Conservation (phyloP, 345 rosid genomes). For the Pseudoturritis turrita region DNA sequence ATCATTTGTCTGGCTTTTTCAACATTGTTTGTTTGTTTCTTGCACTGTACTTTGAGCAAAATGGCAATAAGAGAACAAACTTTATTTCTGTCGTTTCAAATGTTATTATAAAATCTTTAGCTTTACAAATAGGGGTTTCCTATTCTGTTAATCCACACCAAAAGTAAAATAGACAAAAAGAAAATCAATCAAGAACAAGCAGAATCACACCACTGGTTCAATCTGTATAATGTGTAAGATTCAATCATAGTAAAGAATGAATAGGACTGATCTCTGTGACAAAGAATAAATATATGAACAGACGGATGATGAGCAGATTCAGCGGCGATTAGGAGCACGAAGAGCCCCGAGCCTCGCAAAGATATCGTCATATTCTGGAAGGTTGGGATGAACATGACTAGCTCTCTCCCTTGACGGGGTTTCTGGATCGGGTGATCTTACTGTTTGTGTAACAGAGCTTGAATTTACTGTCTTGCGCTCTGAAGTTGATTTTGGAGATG, state of each 20-base stretch:
- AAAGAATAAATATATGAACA: slow-evolving; percentile 19
- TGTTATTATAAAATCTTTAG: not conserved
- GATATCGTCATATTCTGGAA: slow-evolving; percentile 69
- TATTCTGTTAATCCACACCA: not conserved
- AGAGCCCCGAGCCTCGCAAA: slow-evolving; percentile 54
- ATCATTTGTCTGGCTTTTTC: slow-evolving; percentile 1
- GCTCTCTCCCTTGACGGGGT: slow-evolving; percentile 39
- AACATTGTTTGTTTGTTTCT: slow-evolving; percentile 14
- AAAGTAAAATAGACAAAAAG: not conserved
- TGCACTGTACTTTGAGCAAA: not conserved
- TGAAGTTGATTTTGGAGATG: slow-evolving; percentile 20
- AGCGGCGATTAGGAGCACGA: slow-evolving; percentile 30
- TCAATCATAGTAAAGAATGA: slow-evolving; percentile 13
- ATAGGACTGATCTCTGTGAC: slow-evolving; percentile 2
- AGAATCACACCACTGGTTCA: slow-evolving; percentile 12
- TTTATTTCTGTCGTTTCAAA: not conserved
- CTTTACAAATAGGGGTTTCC: not conserved
- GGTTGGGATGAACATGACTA: slow-evolving; percentile 88
- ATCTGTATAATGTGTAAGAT: slow-evolving; percentile 1
- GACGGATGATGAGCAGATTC: not conserved
- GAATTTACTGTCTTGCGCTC: slow-evolving; percentile 4
- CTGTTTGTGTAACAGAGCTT: slow-evolving; percentile 1
- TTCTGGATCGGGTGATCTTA: slow-evolving; percentile 29
- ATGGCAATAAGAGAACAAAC: not conserved
- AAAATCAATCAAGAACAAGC: not conserved